Evolutionary conservation across 306 rosid genomes (phyloP), one percentile per base, ranked within the genome.

Genomic region (Lupinus albus): DNA sequence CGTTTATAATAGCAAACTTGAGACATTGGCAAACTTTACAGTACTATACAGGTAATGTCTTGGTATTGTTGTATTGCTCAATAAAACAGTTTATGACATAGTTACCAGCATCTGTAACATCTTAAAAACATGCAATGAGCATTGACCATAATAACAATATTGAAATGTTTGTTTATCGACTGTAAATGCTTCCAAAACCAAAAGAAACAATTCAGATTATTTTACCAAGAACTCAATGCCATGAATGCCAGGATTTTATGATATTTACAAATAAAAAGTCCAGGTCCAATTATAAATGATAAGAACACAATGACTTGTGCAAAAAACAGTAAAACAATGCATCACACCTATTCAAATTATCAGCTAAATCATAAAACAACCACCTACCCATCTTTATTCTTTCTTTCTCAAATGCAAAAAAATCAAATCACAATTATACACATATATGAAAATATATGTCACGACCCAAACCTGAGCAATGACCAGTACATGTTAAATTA

Each of bases 211-310:
- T 33, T 20, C 70, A 20, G 47, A 14, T 30, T 13, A 64, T 36
- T 67, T 38, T 42, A 73, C 25, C 39, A 15, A 55, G 4, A 55
- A 61, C 11, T 55, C 42, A 45, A 33, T 28, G 13, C 76, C 66
- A 35, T 25, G 48, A 51, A 44, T 16, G 50, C 48, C 28, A 42
- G 17, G 7, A 39, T 28, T 18, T 15, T 44, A 8, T 1, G n/a
- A 5, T 56, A 59, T 59, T 20, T 11, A 28, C 7, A 50, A 35
- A 52, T 25, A 33, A 55, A 61, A 59, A 56, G 60, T 9, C 2
- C 44, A 25, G 4, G 6, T 7, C 21, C 47, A 51, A 50, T 7
- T 16, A 72, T 25, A 39, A 61, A 16, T 8, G 9, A 69, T 11
- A 18, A 53, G 3, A 30, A 16, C 11, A 54, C 11, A 33, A 41